A percentile compares a stretch with the other conserved stretches of the same genome.
Conservation (phyloP, 2,329 filamentous ascomycete species). For the Colletotrichum eleusines region DNA sequence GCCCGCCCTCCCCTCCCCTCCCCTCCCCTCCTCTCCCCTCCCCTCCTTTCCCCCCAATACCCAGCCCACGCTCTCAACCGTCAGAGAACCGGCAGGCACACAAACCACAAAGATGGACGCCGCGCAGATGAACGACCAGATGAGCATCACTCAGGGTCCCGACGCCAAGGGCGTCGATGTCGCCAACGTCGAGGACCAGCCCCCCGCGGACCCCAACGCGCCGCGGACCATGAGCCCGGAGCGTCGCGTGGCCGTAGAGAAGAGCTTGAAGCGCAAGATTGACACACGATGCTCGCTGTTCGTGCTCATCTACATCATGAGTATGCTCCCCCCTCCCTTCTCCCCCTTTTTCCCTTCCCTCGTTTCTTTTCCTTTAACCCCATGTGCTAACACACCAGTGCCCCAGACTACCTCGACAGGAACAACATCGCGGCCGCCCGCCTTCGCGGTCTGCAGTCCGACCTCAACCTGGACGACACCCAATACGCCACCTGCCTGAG, state of each 20-base stretch:
- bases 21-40: constrained; percentile 9
- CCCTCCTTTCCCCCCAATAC: background rate
- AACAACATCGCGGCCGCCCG: constrained; percentile 77
- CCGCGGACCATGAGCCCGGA: constrained; percentile 53
- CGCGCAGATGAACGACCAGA: constrained; percentile 32
- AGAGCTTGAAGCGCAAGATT: constrained; percentile 76
- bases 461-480: constrained; percentile 66
- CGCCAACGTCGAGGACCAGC: constrained; percentile 28
- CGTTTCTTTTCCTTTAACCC: too few relatives aligned
- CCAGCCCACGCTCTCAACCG: background rate
- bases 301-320: constrained; percentile 78
- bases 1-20: background rate
- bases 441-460: constrained; percentile 72
- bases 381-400: constrained; percentile 69
- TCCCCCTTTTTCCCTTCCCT: background rate
- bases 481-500: constrained; percentile 74
- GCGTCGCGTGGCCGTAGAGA: constrained; percentile 70
- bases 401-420: constrained; percentile 71
- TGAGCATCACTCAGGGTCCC: constrained; percentile 15
- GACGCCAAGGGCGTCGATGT: constrained; percentile 26
- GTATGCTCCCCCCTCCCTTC: background rate
- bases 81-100: constrained; percentile 20
- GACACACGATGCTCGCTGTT: constrained; percentile 76
- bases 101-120: constrained; percentile 30
- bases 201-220: constrained; percentile 25